These are phyloP conservation scores for Dendrocalamus sinicus DNA, from an alignment of 176 grass and related monocot genomes.

Conservation along the genomic window DNA sequence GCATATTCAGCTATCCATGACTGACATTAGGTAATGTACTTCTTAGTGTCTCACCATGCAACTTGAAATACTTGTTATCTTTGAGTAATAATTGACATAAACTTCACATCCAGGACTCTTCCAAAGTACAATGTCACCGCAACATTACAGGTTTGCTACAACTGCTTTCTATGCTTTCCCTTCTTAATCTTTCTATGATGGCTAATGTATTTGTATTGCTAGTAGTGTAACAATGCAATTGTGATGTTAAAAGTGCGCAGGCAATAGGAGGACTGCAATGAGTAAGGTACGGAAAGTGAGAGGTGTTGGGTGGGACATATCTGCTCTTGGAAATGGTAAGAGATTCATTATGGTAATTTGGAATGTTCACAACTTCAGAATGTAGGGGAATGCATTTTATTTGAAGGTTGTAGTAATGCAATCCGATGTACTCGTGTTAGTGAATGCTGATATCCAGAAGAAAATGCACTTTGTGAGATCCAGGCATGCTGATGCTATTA, in stretches of 20 bases:
- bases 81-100: slow-evolving; percentile 44
- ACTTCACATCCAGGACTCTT: slow-evolving; percentile 63
- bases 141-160: slow-evolving; percentile 76
- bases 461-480: slow-evolving; percentile 24
- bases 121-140: slow-evolving; percentile 92
- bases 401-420: not conserved
- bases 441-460: slow-evolving; percentile 10
- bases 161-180: not conserved
- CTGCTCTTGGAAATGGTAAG: slow-evolving; percentile 97
- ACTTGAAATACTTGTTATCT: not conserved
- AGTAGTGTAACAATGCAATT: slow-evolving; percentile 3
- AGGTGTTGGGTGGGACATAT: slow-evolving; percentile 94
- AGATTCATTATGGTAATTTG: not conserved
- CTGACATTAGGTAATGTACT: slow-evolving; percentile 78
- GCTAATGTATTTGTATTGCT: not conserved
- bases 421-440: not conserved
- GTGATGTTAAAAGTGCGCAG: slow-evolving; percentile 74
- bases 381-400: not conserved
- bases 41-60: slow-evolving; percentile 4
- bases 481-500: slow-evolving; percentile 23
- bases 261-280: slow-evolving; percentile 96
- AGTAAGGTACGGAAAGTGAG: slow-evolving; percentile 79
- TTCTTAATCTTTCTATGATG: slow-evolving; percentile 24
- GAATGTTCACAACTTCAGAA: not conserved
- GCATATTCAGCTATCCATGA: slow-evolving; percentile 68